Percentiles rank a stretch among this genome's conserved stretches.
These are phyloP conservation scores for Nicotiana paniculata DNA, from an alignment of 257 asterid species.

Conservation along the genomic window DNA sequence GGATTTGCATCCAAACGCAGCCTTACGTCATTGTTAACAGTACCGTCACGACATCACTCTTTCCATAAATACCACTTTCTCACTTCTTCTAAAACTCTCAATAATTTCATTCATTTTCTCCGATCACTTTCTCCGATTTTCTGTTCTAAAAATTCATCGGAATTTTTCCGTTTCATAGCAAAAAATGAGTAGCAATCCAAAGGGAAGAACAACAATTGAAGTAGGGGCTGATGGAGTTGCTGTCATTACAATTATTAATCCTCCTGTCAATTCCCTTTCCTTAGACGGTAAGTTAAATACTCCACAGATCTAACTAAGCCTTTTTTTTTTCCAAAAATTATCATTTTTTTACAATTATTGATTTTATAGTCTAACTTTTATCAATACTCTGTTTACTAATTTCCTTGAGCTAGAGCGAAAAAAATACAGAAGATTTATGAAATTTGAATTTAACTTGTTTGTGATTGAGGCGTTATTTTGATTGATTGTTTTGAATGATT, in stretches of 20 bases:
- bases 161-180: not conserved
- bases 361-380: not conserved
- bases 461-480: not conserved
- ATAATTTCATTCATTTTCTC: not conserved
- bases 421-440: not conserved
- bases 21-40: not conserved
- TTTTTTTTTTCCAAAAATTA: no score
- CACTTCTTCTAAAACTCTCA: not conserved
- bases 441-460: not conserved
- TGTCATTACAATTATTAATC: constrained; percentile 85
- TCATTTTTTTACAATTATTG: not conserved
- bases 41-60: not conserved
- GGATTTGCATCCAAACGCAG: not conserved
- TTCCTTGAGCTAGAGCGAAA: not conserved
- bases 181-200: constrained; percentile 11
- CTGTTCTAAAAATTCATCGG: not conserved
- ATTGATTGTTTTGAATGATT: not conserved
- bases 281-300: constrained; percentile 55
- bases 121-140: not conserved
- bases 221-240: constrained; percentile 99
- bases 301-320: not conserved
- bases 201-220: constrained; percentile 78
- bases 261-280: constrained; percentile 96
- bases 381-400: not conserved
- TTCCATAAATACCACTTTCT: not conserved